phyloP scores from a whole-genome alignment of 2,329 filamentous ascomycete genomes.

The Verticillium tricorpus region DNA sequence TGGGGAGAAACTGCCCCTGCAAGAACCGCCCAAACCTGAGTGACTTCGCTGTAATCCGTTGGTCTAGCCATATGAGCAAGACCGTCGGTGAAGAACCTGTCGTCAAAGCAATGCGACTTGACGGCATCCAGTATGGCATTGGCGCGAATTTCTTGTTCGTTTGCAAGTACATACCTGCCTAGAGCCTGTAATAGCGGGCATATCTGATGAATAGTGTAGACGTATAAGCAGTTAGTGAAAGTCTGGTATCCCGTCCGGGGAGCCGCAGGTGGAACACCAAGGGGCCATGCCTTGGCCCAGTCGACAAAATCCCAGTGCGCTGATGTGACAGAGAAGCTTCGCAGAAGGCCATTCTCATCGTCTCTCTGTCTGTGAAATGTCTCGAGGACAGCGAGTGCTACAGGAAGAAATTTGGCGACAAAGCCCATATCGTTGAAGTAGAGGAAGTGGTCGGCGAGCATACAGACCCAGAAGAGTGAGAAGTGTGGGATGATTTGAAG shows the following conservation, averaged over 20 bases:
- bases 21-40: conserved; percentile 30
- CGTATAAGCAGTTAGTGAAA: conserved; percentile 28
- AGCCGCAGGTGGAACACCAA: conserved; percentile 33
- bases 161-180: conserved; percentile 23
- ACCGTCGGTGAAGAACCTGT: conserved; percentile 29
- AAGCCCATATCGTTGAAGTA: conserved; percentile 27
- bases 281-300: conserved; percentile 22
- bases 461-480: conserved; percentile 30
- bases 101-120: conserved; percentile 25
- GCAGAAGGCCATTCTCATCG: conserved; percentile 11
- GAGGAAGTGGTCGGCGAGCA: conserved; percentile 28
- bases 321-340: too few relatives aligned
- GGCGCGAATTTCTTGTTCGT: conserved; percentile 23
- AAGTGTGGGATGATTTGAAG: conserved; percentile 32
- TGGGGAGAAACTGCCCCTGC: conserved; percentile 19
- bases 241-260: conserved; percentile 23
- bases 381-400: conserved; percentile 27
- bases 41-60: conserved; percentile 26
- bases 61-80: conserved; percentile 22
- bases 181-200: conserved; percentile 25
- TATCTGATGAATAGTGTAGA: conserved; percentile 26
- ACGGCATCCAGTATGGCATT: conserved; percentile 18
- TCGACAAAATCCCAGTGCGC: conserved; percentile 30
- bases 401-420: conserved; percentile 22
- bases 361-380: conserved; percentile 20